These are phyloP conservation scores for Bruguiera hainesii DNA, from an alignment of 441 rosid genomes.

Conservation along the genomic window DNA sequence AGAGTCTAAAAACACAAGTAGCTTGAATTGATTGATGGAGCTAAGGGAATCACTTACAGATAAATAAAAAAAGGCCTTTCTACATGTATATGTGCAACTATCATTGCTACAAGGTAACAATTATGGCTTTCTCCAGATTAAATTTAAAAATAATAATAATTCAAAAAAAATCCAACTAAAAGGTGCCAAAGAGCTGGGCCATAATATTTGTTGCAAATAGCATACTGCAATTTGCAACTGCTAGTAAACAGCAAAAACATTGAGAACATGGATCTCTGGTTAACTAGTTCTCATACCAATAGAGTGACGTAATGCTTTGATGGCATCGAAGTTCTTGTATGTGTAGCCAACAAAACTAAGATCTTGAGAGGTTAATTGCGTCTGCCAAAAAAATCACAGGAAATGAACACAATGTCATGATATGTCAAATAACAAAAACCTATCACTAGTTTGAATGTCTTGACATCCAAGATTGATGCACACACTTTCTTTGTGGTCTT, in stretches of 20 bases:
- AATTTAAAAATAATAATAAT: neutral
- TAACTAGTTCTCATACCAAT: constrained; percentile 43
- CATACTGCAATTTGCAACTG: constrained; percentile 7
- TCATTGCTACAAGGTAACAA: neutral
- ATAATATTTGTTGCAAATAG: neutral
- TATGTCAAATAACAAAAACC: neutral
- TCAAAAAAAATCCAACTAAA: neutral
- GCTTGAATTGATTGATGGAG: too few species aligned
- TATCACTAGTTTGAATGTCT: neutral
- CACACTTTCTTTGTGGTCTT: neutral
- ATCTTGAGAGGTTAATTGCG: constrained; percentile 59
- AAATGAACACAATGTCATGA: constrained; percentile 11
- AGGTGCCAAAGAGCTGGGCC: neutral
- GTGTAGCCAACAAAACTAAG: constrained; percentile 94
- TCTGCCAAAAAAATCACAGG: constrained; percentile 35
- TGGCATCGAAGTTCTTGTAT: constrained; percentile 90
- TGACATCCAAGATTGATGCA: neutral
- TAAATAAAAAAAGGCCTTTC: too few species aligned
- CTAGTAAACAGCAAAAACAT: constrained; percentile 2
- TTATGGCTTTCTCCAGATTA: neutral
- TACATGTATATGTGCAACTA: too few species aligned
- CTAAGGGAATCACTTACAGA: too few species aligned
- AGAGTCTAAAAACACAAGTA: too few species aligned
- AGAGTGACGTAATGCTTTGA: constrained; percentile 57
- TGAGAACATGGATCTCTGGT: constrained; percentile 2